Conservation (phyloP, 202 grass and related monocot genomes). For the Digitaria exilis region DNA sequence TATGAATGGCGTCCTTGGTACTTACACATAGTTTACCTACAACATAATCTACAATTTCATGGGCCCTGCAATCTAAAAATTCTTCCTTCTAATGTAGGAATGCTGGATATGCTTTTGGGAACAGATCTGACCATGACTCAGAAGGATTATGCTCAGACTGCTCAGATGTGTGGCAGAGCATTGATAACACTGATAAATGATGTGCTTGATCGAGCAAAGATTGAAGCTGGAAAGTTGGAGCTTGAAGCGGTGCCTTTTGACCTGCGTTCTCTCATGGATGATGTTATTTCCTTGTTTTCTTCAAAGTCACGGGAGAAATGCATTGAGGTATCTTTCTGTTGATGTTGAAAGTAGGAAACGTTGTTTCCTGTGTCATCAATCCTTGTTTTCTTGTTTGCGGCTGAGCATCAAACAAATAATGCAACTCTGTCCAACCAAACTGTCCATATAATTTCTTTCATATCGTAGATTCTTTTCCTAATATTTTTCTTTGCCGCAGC, state of each 20-base stretch:
- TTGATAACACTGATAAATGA: slow-evolving; percentile 97
- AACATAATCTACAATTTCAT: not conserved
- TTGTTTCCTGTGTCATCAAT: not conserved
- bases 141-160: slow-evolving; percentile 89
- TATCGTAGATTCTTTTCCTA: slow-evolving; percentile 15
- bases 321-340: slow-evolving; percentile 70
- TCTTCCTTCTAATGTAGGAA: slow-evolving; percentile 55
- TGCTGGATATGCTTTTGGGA: slow-evolving; percentile 94
- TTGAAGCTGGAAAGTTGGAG: slow-evolving; percentile 94
- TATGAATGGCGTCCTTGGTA: slow-evolving; percentile 99
- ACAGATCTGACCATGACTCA: slow-evolving; percentile 87
- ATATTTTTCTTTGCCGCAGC: slow-evolving; percentile 55
- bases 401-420: slow-evolving; percentile 10
- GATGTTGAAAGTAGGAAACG: not conserved
- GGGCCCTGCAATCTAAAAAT: slow-evolving; percentile 8
- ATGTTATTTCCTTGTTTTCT: slow-evolving; percentile 96
- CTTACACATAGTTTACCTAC: not conserved
- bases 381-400: no score
- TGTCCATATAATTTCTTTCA: slow-evolving; percentile 11
- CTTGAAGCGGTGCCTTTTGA: slow-evolving; percentile 89
- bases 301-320: slow-evolving; percentile 90
- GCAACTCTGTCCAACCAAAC: not conserved
- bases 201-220: slow-evolving; percentile 95
- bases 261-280: slow-evolving; percentile 78
- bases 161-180: slow-evolving; percentile 83